Evolutionary conservation across 2,329 filamentous ascomycete species (phyloP).

Genomic region (Fusarium sulawesiense): DNA sequence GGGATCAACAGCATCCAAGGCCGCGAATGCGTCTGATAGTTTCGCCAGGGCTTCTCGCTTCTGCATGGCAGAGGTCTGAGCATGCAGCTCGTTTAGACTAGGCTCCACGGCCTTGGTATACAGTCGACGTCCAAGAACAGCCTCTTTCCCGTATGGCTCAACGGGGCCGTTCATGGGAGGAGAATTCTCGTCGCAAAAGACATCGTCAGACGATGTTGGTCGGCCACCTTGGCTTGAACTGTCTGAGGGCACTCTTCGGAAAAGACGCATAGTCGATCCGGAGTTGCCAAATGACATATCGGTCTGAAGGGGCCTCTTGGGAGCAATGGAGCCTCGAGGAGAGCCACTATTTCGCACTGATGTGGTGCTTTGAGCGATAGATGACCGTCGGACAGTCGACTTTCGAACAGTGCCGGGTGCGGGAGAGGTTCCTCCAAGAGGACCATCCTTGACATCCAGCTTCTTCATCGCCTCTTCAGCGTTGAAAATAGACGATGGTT

Average conservation of each 20-base stretch:
- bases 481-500: constrained; percentile 67
- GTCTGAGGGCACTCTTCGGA: constrained; percentile 85
- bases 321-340: constrained; percentile 56
- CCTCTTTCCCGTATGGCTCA: constrained; percentile 80
- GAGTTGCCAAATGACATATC: constrained; percentile 95
- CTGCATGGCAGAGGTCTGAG: constrained; percentile 73
- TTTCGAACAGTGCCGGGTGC: constrained; percentile 67
- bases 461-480: constrained; percentile 71
- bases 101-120: constrained; percentile 87
- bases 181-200: constrained; percentile 72
- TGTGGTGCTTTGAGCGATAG: constrained; percentile 52
- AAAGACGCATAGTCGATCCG: constrained; percentile 90
- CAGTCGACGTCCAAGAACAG: constrained; percentile 80
- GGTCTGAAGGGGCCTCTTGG: constrained; percentile 84
- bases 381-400: constrained; percentile 65
- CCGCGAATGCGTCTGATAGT: constrained; percentile 86
- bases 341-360: constrained; percentile 56
- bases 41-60: constrained; percentile 87
- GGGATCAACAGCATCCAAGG: constrained; percentile 86
- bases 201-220: constrained; percentile 54
- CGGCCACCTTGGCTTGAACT: constrained; percentile 59
- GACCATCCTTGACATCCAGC: constrained; percentile 70
- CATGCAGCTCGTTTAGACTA: constrained; percentile 84
- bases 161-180: constrained; percentile 61
- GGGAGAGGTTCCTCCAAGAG: constrained; percentile 67